These are phyloP conservation scores for Phaeophleospora eucalypticola DNA, from an alignment of 2,329 filamentous ascomycete species.

Conservation along the genomic window DNA sequence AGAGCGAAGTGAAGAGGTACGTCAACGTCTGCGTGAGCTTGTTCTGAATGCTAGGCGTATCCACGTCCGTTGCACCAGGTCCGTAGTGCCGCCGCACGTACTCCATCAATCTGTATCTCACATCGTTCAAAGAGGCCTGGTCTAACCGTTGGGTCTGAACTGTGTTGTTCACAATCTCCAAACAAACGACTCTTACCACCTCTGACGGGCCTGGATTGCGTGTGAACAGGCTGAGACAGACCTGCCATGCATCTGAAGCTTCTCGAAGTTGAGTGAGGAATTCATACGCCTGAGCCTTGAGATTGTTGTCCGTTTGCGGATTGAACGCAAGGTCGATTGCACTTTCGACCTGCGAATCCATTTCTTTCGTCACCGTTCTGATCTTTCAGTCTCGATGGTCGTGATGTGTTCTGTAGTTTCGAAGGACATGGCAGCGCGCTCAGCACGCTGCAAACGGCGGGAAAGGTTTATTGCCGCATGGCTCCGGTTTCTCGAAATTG, in stretches of 20 bases:
- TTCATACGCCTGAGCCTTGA: slow-evolving; percentile 79
- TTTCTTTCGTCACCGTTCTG: slow-evolving; percentile 13
- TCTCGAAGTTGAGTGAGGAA: slow-evolving; percentile 73
- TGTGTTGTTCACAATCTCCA: slow-evolving; percentile 91
- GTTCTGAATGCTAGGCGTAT: slow-evolving; percentile 80
- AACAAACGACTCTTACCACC: slow-evolving; percentile 79
- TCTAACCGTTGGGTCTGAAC: slow-evolving; percentile 77
- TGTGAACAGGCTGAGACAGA: slow-evolving; percentile 81
- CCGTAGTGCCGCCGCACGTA: slow-evolving; percentile 77
- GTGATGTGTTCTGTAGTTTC: neutral
- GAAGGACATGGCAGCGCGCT: slow-evolving; percentile 15
- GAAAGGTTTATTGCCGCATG: slow-evolving; percentile 6
- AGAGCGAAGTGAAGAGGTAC: slow-evolving; percentile 83
- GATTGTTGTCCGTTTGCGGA: slow-evolving; percentile 66
- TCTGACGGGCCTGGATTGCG: slow-evolving; percentile 72
- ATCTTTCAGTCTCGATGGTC: neutral
- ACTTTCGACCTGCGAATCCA: slow-evolving; percentile 69
- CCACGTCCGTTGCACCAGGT: slow-evolving; percentile 51
- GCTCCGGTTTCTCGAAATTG: neutral
- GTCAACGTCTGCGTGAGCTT: slow-evolving; percentile 96
- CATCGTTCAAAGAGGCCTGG: slow-evolving; percentile 63
- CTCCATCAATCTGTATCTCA: slow-evolving; percentile 76
- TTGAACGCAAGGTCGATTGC: slow-evolving; percentile 93
- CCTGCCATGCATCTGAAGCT: slow-evolving; percentile 84
- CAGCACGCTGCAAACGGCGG: slow-evolving; percentile 5